Evolutionary conservation across 805 yeast species (phyloP).

Genomic region (Suhomyces vadensis): DNA sequence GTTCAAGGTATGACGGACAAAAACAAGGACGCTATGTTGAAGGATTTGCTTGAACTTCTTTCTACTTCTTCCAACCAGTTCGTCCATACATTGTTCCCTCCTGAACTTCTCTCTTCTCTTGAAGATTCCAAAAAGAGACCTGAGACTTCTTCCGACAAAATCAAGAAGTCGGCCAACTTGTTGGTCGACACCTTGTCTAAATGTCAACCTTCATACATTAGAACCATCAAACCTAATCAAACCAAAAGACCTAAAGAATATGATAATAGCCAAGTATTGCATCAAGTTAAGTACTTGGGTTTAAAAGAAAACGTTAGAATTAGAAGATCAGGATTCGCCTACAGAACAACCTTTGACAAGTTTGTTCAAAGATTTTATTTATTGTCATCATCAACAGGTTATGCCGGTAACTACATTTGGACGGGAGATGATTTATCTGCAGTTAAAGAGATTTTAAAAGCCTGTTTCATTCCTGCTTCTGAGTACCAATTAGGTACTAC

Average conservation of each 20-base stretch:
- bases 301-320: constrained; percentile 95
- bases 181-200: constrained; percentile 85
- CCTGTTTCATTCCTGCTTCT: constrained; percentile 65
- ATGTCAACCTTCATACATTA: constrained; percentile 93
- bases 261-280: constrained; percentile 85
- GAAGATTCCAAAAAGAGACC: constrained; percentile 74
- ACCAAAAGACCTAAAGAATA: constrained; percentile 88
- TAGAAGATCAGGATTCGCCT: constrained; percentile 98
- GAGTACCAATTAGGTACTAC: constrained; percentile 93
- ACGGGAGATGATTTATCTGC: constrained; percentile 55
- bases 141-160: constrained; percentile 95
- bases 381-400: constrained; percentile 84
- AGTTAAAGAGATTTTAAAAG: constrained; percentile 48
- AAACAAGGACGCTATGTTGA: constrained; percentile 90
- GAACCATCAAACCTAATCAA: constrained; percentile 97
- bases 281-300: constrained; percentile 94
- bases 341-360: constrained; percentile 93
- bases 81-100: constrained; percentile 55
- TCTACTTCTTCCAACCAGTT: constrained; percentile 70
- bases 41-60: constrained; percentile 80
- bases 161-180: constrained; percentile 86
- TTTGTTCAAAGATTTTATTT: constrained; percentile 93
- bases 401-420: constrained; percentile 77
- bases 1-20: constrained; percentile 91
- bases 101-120: constrained; percentile 33